Evolutionary conservation across 2,329 filamentous ascomycete genomes (phyloP).

Genomic region (Cercospora zeae-maydis): DNA sequence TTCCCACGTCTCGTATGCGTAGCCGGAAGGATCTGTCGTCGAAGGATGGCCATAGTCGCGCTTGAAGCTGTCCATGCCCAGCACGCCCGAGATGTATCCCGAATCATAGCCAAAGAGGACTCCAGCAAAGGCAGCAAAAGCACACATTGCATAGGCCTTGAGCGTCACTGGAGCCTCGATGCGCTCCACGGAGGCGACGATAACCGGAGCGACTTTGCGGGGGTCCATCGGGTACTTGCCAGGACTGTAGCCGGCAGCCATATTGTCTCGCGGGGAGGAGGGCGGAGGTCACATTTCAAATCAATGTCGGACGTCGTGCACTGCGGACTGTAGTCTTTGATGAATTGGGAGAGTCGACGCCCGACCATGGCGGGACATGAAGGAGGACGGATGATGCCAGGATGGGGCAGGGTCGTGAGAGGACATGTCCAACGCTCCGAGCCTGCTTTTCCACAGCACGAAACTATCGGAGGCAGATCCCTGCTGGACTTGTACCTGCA

Average conservation of each 20-base stretch:
- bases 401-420: background rate
- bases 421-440: conserved; percentile 1
- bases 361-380: background rate
- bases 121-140: conserved; percentile 59
- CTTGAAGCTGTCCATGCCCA: conserved; percentile 51
- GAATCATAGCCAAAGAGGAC: conserved; percentile 61
- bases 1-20: conserved; percentile 33
- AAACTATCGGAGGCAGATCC: conserved; percentile 8
- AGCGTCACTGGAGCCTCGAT: conserved; percentile 38
- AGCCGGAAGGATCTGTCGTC: conserved; percentile 21
- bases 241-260: background rate
- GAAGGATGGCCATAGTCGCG: conserved; percentile 32
- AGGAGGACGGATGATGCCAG: background rate
- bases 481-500: conserved; percentile 9
- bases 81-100: conserved; percentile 53
- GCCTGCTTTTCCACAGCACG: background rate
- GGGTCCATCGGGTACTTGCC: background rate
- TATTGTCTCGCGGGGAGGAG: background rate
- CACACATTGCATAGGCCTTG: conserved; percentile 57
- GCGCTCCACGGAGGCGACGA: conserved; percentile 20
- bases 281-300: background rate
- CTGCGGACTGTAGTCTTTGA: background rate
- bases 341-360: background rate
- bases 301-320: background rate
- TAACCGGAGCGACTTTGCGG: background rate